These are phyloP conservation scores for Cynanchum wilfordii DNA, from an alignment of 257 asterid genomes.

Conservation along the genomic window DNA sequence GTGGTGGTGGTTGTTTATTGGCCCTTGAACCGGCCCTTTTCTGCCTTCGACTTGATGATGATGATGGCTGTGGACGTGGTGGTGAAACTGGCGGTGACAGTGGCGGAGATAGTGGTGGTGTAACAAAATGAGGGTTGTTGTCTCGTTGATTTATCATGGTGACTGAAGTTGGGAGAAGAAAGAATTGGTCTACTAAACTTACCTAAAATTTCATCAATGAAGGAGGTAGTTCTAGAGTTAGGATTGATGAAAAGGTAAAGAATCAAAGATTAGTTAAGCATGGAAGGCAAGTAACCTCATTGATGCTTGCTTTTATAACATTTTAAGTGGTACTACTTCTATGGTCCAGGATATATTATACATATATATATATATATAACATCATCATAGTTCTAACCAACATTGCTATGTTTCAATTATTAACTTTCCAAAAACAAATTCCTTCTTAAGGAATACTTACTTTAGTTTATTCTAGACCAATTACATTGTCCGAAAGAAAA, in stretches of 20 bases:
- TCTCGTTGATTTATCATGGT: slow-evolving; percentile 25
- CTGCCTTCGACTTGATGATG: slow-evolving; percentile 13
- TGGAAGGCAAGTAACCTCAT: slow-evolving; percentile 34
- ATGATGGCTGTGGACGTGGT: slow-evolving; percentile 8
- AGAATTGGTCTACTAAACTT: neutral
- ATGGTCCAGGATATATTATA: neutral
- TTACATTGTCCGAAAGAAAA: neutral
- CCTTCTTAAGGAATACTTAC: neutral
- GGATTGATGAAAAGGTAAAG: slow-evolving; percentile 26
- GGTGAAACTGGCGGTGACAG: neutral
- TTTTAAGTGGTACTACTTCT: neutral
- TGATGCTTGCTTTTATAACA: slow-evolving; percentile 25
- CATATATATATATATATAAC: neutral
- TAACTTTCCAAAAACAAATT: neutral
- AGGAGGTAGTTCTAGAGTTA: neutral
- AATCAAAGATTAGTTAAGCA: slow-evolving; percentile 33
- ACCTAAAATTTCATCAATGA: neutral
- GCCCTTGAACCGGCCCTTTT: neutral
- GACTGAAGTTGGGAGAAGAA: slow-evolving; percentile 7
- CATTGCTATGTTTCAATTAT: neutral
- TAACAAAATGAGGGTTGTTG: slow-evolving; percentile 37
- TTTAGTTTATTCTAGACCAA: neutral
- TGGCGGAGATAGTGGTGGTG: slow-evolving; percentile 15
- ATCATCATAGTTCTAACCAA: neutral
- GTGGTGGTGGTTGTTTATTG: neutral